Base-by-base conservation (phyloP, 2,329 filamentous ascomycete species). In the Pseudogymnoascus sp. region DNA sequence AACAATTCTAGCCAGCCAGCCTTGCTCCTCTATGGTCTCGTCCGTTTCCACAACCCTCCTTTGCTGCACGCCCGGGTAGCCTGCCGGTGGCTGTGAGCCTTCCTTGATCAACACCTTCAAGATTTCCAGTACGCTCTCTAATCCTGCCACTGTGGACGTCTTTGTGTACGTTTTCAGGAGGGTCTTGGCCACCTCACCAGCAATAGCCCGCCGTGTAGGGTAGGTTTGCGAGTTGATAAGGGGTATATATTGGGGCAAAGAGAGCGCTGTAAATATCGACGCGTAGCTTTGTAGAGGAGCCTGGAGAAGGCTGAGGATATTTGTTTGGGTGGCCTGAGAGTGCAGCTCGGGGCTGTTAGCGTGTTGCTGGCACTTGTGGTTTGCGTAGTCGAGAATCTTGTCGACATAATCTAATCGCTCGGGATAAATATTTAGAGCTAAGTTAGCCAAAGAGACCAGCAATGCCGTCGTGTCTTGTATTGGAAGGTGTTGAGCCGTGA, bases 11-110 rank as follows among this genome's bases (percentile, higher is more conserved):
- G 95, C 95, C 62, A 99, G 82, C 92, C 92, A 97, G 61, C 95
- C 95, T 79, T 99, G 95, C 77, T 99, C 95, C 76, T 99, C 93
- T 71, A 98, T 87, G 0, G 93, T 98, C 78, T 99, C 96, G 66
- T 99, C 95, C 0, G 95, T 98, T 79, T 99, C 96, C 56, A 84
- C 80, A 19, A 85, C 84, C 66, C 91, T 87, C 66, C 91, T 83
- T 72, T 93, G 90, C 5, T 89, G 85, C 40, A 89, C 86, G 3
- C 91, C 90, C 0, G 93, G 88, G 70, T 97, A 97, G 31, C 91
- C 91, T 56, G 86, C 84, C n/a, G 90, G 86, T 62, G 88, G 81
- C 71, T 96, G 93, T 12, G 90, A 88, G 11, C 93, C 93, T 77
- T 99, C 95, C 70, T 92, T 95, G 74, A 99, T 95, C 37, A 99